Conservation (phyloP, 805 yeast genomes). For the Nakazawaea anatomiae region DNA sequence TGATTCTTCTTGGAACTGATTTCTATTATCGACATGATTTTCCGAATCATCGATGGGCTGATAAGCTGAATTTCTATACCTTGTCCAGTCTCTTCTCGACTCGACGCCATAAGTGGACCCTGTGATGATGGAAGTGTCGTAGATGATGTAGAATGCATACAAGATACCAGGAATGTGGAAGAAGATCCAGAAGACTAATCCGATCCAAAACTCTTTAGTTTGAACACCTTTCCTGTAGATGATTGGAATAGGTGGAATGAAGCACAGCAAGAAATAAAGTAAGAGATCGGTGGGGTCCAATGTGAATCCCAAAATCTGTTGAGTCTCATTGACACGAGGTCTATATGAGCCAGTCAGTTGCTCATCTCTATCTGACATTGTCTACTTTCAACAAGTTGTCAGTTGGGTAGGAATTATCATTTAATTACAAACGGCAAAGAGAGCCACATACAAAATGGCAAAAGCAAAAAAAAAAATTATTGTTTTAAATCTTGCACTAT, state of each 20-base stretch:
- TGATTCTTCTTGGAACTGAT: too few species aligned
- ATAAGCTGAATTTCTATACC: conserved; percentile 4
- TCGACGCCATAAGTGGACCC: conserved; percentile 17
- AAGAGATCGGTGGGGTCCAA: conserved; percentile 40
- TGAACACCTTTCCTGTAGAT: conserved; percentile 58
- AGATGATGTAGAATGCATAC: conserved; percentile 43
- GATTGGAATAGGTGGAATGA: conserved; percentile 74
- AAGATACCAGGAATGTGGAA: conserved; percentile 48
- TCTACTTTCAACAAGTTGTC: too few species aligned
- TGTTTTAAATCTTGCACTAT: neutral
- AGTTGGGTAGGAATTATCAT: too few species aligned
- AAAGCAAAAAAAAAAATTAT: too few species aligned
- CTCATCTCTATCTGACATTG: neutral
- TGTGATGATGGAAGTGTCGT: conserved; percentile 20
- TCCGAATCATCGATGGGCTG: conserved; percentile 1
- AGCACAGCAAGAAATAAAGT: conserved; percentile 52
- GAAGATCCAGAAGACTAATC: conserved; percentile 35
- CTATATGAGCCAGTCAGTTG: conserved; percentile 7
- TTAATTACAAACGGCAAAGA: neutral
- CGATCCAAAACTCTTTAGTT: conserved; percentile 42
- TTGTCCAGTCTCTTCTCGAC: conserved; percentile 10
- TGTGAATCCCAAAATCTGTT: conserved; percentile 11
- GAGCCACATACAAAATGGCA: neutral
- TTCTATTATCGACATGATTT: neutral
- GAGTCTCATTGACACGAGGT: neutral